Conservation (phyloP, 306 rosid genomes). For the Styphnolobium japonicum region DNA sequence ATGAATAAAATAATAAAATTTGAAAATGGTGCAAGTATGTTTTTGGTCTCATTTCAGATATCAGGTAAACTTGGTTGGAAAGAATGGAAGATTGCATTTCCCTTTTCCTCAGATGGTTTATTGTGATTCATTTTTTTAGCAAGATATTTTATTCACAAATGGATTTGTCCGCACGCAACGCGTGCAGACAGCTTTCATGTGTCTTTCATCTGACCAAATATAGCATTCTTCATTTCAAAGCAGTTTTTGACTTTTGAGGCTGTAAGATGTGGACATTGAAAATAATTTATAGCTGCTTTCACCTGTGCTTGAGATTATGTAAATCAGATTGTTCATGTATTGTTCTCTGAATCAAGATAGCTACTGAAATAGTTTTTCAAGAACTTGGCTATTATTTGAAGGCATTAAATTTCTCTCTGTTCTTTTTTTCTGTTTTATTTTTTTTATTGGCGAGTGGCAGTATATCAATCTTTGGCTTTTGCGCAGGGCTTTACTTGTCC, state of each 20-base stretch:
- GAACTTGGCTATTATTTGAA: neutral
- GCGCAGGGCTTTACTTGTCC: slow-evolving; percentile 31
- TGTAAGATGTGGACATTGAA: slow-evolving; percentile 1
- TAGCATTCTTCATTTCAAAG: neutral
- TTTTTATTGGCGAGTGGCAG: neutral
- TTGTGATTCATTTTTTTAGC: slow-evolving; percentile 8
- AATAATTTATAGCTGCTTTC: neutral
- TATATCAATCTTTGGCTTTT: slow-evolving; percentile 14
- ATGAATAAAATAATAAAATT: neutral
- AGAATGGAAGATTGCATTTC: neutral
- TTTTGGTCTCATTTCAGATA: slow-evolving; percentile 19
- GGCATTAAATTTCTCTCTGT: neutral
- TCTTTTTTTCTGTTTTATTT: neutral
- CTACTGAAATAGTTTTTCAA: neutral
- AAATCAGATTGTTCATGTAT: slow-evolving; percentile 6
- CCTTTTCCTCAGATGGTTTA: slow-evolving; percentile 5
- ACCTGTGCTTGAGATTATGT: neutral
- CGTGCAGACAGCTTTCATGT: slow-evolving; percentile 1
- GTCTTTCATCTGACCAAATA: neutral
- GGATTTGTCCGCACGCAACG: slow-evolving; percentile 17
- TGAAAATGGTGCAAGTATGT: slow-evolving; percentile 15
- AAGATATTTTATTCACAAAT: slow-evolving; percentile 8
- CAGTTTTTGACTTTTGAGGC: slow-evolving; percentile 5
- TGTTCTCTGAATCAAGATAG: neutral
- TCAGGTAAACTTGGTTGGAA: slow-evolving; percentile 8